Base-by-base conservation (phyloP, 306 rosid species). In the Pyrus pyrifolia region DNA sequence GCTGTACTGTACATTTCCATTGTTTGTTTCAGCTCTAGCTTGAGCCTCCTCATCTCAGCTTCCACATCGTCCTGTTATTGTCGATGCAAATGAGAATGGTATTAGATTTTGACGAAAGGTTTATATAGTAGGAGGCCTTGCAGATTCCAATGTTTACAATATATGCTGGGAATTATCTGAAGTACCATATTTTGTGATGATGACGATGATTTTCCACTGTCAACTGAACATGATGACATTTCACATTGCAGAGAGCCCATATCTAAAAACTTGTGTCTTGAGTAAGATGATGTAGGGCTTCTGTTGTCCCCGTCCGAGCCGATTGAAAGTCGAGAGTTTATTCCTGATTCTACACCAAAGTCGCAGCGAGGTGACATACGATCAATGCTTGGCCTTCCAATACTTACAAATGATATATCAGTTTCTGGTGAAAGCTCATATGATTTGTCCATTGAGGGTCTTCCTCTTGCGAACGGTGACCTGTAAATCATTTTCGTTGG, bases 401-500 rank as follows among this genome's bases (percentile, higher is more conserved):
- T 42, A 67, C 91, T 85, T 84, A 89, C 91, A 46, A 80, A 87
- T 70, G 93, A 89, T 75, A 85, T 87, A 70, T 89, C 93, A 4
- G 70, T 77, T 12, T 87, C 91, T 4, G 73, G 13, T 17, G 83
- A 57, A 31, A 83, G 60, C 77, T 83, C 89, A 22, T 66, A 80
- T 8, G 85, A n/a, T 75, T 44, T 89, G 80, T 73, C 71, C 72
- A 15, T 22, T 33, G 80, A 66, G 58, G 51, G 19, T 70, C 83
- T 86, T 46, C 66, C 42, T 76, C 84, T 82, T 74, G 70, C 42
- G 62, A 87, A 89, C 4, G 91, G 91, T 63, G 89, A 89, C 78
- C 91, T 89, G 83, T 44, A 75, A 1, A 53, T 55, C 33, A 55
- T 19, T 71, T 51, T 70, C 45, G 18, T 68, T 23, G 7, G 73